Base-by-base conservation (phyloP, 1,284 basidiomycete genomes). In the Erythrobasidium hasegawianum region DNA sequence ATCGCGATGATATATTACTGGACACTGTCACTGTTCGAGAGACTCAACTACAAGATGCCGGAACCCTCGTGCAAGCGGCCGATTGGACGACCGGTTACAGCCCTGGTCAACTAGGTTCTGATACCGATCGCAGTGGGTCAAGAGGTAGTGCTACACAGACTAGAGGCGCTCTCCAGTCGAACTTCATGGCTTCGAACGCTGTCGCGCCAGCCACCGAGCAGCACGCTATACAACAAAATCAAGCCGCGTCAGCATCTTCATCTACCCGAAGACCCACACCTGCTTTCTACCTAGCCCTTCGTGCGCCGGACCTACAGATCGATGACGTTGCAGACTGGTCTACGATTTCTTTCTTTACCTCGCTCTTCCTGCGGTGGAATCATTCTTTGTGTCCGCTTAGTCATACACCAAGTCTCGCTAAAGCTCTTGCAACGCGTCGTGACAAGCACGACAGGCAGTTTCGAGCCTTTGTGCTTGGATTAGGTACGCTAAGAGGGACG, bases 381-480 rank as follows among this genome's bases (percentile, higher is more conserved):
- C 71, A 72, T 41, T 62, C 69, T 13, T 59, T 73, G 29, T 68
- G 68, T 41, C 72, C 72, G 1, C 59, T 73, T n/a, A 68, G 71
- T 9, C 72, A 73, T 50, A 68, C 59, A 27, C 72, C 71, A 18
- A 70, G 47, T 27, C 71, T 71, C 49, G 55, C 68, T 7, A 59
- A 66, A 43, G 54, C 49, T 49, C 57, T 70, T 14, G 67, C 58
- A 26, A 70, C 69, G 60, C 24, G 71, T 20, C 43, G 47, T 9
- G 71, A 71, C 38, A 62, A 67, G 38, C 38, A 22, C 10, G 71
- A 71, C 45, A 52, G 68, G 26, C 62, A 69, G 24, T 67, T 70
- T 40, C 39, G 65, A 24, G 70, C 71, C 0, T 58, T 72, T 10
- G 39, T 72, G 7, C 52, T 72, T 2, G 70, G 71, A 2, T 54